Conservation (phyloP, 2,329 filamentous ascomycete species). For the Nemania abortiva region DNA sequence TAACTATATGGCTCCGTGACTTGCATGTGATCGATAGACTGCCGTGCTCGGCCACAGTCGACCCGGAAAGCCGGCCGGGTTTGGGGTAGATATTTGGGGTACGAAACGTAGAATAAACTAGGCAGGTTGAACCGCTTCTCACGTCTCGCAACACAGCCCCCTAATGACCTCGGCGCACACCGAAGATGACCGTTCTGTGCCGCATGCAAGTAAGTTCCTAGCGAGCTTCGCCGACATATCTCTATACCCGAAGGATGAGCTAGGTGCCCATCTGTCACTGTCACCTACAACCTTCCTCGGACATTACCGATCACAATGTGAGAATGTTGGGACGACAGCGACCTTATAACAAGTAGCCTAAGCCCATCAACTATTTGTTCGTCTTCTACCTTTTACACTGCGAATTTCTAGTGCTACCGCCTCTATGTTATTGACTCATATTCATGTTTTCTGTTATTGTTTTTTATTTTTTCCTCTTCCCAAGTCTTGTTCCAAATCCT, state of each 20-base stretch:
- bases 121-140: background rate
- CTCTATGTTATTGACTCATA: background rate
- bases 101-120: background rate
- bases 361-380: background rate
- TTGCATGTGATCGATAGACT: background rate
- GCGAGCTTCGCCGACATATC: background rate
- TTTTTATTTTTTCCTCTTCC: background rate
- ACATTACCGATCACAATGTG: constrained; percentile 21
- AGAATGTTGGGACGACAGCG: background rate
- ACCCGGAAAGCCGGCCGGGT: background rate
- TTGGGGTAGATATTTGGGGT: background rate
- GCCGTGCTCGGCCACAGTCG: background rate
- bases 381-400: background rate
- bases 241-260: constrained; percentile 20
- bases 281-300: constrained; percentile 17
- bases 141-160: background rate
- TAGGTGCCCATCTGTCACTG: constrained; percentile 11
- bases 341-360: background rate
- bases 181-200: background rate
- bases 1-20: background rate
- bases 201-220: constrained; percentile 7
- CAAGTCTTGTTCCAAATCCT: background rate
- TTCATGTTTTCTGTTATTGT: background rate
- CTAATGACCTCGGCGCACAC: background rate
- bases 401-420: background rate